Evolutionary conservation across 148 eudicot species (phyloP).

Genomic region (Simmondsia chinensis): DNA sequence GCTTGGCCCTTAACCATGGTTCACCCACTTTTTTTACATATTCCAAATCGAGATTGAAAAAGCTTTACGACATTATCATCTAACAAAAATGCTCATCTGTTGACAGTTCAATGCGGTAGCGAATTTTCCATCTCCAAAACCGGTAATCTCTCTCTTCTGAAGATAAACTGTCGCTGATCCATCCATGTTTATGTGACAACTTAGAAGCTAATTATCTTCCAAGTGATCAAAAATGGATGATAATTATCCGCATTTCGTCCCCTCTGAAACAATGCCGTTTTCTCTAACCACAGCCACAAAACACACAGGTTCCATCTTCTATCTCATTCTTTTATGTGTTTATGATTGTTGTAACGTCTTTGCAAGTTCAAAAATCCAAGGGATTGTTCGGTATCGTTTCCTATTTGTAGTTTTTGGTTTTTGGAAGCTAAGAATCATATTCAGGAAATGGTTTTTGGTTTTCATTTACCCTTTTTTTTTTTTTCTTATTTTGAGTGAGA

Average conservation of each 20-base stretch:
- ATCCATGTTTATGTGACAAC: slow-evolving; percentile 15
- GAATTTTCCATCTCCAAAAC: slow-evolving; percentile 28
- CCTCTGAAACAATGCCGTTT: slow-evolving; percentile 1
- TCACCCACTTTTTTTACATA: too few relatives aligned
- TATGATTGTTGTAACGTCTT: slow-evolving; percentile 12
- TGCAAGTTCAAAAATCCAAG: too few relatives aligned
- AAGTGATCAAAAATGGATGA: slow-evolving; percentile 20
- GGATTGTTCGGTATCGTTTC: too few relatives aligned
- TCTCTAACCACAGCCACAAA: slow-evolving; percentile 14
- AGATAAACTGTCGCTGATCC: slow-evolving; percentile 13
- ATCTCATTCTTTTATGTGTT: slow-evolving; percentile 11
- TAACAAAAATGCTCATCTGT: slow-evolving; percentile 6
- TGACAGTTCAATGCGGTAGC: slow-evolving; percentile 76
- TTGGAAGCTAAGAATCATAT: too few relatives aligned
- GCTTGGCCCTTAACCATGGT: too few relatives aligned
- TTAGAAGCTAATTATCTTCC: slow-evolving; percentile 17
- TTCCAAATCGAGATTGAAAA: too few relatives aligned
- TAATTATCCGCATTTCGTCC: not conserved
- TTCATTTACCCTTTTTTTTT: too few relatives aligned
- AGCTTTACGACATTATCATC: too few relatives aligned
- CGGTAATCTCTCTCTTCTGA: slow-evolving; percentile 56
- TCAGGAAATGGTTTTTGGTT: slow-evolving; percentile 20
- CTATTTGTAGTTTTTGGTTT: too few relatives aligned
- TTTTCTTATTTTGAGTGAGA: too few relatives aligned
- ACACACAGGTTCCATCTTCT: slow-evolving; percentile 3